These are phyloP conservation scores for Penicillium ucsense DNA, from an alignment of 495 filamentous ascomycete species.

Conservation along the genomic window DNA sequence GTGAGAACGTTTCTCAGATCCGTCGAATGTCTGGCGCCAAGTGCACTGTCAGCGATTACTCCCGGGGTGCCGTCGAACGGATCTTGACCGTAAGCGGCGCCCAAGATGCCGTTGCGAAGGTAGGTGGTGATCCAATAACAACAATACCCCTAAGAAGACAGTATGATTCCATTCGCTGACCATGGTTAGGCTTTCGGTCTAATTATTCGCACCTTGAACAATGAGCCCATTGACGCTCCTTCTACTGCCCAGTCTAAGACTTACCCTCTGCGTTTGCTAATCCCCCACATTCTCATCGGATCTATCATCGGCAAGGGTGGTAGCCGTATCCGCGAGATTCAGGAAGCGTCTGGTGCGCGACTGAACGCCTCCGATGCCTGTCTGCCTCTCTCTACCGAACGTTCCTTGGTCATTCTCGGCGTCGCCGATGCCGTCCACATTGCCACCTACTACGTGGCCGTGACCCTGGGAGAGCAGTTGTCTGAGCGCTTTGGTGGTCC, in stretches of 20 bases:
- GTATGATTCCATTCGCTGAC: too few species aligned
- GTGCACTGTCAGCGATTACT: conserved; percentile 97
- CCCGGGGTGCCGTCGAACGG: conserved; percentile 90
- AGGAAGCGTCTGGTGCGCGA: conserved; percentile 91
- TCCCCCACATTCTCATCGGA: conserved; percentile 94
- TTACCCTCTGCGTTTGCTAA: conserved; percentile 88
- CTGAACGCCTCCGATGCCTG: conserved; percentile 94
- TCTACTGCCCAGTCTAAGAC: conserved; percentile 93
- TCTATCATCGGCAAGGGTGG: conserved; percentile 98
- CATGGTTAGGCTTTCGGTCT: conserved; percentile 76
- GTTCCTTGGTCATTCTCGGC: conserved; percentile 88
- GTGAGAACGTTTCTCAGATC: conserved; percentile 95
- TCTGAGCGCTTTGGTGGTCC: conserved; percentile 93
- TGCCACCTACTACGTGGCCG: conserved; percentile 95
- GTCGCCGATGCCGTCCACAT: conserved; percentile 95
- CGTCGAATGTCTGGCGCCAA: conserved; percentile 86
- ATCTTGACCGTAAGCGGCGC: conserved; percentile 93
- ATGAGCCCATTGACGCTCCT: conserved; percentile 76
- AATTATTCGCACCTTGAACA: conserved; percentile 96
- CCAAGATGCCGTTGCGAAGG: conserved; percentile 95
- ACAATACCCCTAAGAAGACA: too few species aligned
- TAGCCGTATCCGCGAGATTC: conserved; percentile 92
- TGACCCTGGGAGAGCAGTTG: conserved; percentile 89
- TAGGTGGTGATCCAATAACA: conserved; percentile 29
- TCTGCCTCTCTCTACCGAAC: conserved; percentile 86